Conservation (phyloP, 1,284 basidiomycete species). For the Boletus subluridellus region DNA sequence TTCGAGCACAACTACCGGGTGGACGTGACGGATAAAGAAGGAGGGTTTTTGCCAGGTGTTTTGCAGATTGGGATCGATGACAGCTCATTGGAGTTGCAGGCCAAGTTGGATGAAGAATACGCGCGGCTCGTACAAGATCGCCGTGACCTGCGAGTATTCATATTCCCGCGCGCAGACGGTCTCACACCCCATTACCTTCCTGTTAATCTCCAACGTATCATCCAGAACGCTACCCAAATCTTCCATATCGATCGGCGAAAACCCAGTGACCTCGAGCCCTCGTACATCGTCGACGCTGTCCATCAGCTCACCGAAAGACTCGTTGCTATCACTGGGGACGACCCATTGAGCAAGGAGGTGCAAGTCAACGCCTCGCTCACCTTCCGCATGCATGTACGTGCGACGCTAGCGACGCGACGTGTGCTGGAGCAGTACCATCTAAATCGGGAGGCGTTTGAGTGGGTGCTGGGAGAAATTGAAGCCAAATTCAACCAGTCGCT, state of each 20-base stretch:
- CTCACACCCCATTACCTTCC: constrained; percentile 78
- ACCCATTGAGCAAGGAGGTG: constrained; percentile 68
- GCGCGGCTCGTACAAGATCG: constrained; percentile 76
- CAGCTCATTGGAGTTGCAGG: constrained; percentile 85
- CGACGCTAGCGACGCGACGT: constrained; percentile 78
- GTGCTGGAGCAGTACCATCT: constrained; percentile 57
- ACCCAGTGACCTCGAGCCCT: too few relatives aligned
- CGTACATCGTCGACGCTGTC: constrained; percentile 73
- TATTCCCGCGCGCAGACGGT: constrained; percentile 80
- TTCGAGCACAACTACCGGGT: constrained; percentile 92
- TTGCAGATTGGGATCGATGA: constrained; percentile 95
- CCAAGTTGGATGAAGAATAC: constrained; percentile 87
- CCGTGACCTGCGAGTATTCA: constrained; percentile 69
- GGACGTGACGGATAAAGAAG: constrained; percentile 80
- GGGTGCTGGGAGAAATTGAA: constrained; percentile 96
- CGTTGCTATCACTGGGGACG: constrained; percentile 85
- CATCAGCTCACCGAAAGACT: constrained; percentile 68
- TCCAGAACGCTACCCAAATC: constrained; percentile 94
- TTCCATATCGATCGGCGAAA: constrained; percentile 81
- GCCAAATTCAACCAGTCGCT: constrained; percentile 90
- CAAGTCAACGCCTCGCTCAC: constrained; percentile 89
- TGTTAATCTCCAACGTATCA: constrained; percentile 91
- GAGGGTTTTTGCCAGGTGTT: constrained; percentile 75
- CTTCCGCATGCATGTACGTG: constrained; percentile 92
- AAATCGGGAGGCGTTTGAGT: constrained; percentile 85